Conservation (phyloP, 2,329 filamentous ascomycete species). For the Helotiales sp. region DNA sequence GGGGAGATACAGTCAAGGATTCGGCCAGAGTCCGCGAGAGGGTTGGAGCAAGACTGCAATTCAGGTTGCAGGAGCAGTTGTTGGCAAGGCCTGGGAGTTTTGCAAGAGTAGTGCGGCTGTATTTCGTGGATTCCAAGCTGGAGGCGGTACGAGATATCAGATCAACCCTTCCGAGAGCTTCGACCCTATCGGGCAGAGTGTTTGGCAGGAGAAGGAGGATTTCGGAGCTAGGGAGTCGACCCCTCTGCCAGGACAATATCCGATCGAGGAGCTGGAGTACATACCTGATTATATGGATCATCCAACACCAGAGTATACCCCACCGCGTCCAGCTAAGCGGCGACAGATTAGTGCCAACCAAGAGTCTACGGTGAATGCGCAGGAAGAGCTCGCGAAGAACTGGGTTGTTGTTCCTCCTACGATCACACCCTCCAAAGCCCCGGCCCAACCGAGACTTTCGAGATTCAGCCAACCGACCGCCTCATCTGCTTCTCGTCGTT, state of each 20-base stretch:
- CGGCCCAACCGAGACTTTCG: conserved; percentile 22
- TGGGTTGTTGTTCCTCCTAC: conserved; percentile 68
- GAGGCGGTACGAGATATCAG: conserved; percentile 73
- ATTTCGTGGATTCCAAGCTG: conserved; percentile 86
- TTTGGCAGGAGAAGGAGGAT: conserved; percentile 31
- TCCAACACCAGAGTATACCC: conserved; percentile 45
- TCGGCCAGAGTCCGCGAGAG: conserved; percentile 34
- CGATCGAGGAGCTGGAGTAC: conserved; percentile 51
- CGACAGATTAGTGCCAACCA: conserved; percentile 50
- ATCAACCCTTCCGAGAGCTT: conserved; percentile 25
- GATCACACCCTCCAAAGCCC: conserved; percentile 24
- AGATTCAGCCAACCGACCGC: conserved; percentile 38
- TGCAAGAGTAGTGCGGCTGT: conserved; percentile 66
- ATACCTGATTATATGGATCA: conserved; percentile 49
- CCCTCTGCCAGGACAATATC: conserved; percentile 59
- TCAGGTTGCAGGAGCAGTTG: conserved; percentile 54
- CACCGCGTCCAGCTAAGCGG: conserved; percentile 53
- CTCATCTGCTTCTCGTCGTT: conserved; percentile 32
- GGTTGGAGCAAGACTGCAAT: conserved; percentile 63
- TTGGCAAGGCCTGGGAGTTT: conserved; percentile 84
- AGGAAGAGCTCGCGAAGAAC: conserved; percentile 65
- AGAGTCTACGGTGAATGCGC: conserved; percentile 33
- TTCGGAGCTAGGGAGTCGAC: conserved; percentile 42
- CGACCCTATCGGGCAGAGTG: conserved; percentile 27
- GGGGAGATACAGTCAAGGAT: conserved; percentile 24